Percentiles rank a stretch among this genome's conserved stretches.
These are phyloP conservation scores for Nicotiana benthamiana DNA, from an alignment of 257 asterid genomes.

Conservation along the genomic window DNA sequence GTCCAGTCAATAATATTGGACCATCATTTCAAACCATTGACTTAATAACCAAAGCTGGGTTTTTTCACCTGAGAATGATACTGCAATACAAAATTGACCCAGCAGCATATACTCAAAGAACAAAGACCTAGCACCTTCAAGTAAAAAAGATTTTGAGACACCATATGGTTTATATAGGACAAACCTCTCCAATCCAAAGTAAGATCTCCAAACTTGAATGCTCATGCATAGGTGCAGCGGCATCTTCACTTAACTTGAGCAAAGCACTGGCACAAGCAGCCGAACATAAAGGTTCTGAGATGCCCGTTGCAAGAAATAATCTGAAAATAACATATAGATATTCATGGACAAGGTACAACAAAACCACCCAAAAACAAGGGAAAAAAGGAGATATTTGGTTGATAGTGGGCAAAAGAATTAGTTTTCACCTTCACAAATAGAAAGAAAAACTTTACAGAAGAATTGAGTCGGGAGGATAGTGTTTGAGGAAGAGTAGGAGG, in stretches of 20 bases:
- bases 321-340: slow-evolving; percentile 41
- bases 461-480: neutral
- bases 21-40: neutral
- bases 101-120: neutral
- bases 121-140: neutral
- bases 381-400: neutral
- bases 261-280: slow-evolving; percentile 67
- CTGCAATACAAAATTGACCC: neutral
- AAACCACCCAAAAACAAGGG: neutral
- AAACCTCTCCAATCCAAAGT: slow-evolving; percentile 87
- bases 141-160: neutral
- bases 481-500: neutral
- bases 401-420: neutral
- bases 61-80: neutral
- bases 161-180: slow-evolving; percentile 13
- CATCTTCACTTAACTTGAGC: slow-evolving; percentile 82
- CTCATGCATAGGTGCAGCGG: slow-evolving; percentile 47
- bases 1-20: neutral
- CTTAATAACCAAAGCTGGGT: neutral
- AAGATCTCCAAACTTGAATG: slow-evolving; percentile 78
- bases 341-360: slow-evolving; percentile 1
- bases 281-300: slow-evolving; percentile 59
- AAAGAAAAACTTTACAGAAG: neutral
- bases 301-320: slow-evolving; percentile 69
- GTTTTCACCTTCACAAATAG: neutral